A percentile compares a stretch with the other conserved stretches of the same genome.
phyloP scores from a whole-genome alignment of 306 rosid species.

The Malus sylvestris region DNA sequence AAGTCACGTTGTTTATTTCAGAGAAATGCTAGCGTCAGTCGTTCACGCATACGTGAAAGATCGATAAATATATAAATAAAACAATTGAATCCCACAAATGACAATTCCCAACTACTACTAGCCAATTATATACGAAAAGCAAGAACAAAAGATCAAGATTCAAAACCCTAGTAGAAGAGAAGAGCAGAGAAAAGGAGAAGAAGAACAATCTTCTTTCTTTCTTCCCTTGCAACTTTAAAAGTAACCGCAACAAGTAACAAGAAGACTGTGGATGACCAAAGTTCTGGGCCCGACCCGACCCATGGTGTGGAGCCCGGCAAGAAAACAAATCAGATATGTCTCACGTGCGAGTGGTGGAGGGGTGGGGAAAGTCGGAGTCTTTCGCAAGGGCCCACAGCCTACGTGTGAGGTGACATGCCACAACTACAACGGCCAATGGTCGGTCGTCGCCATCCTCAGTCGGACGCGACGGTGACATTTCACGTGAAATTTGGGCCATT shows the following conservation, averaged over 20 bases:
- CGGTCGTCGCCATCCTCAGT: slow-evolving; percentile 34
- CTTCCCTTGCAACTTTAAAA: not conserved
- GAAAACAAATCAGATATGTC: slow-evolving; percentile 26
- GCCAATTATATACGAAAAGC: not conserved
- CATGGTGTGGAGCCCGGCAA: slow-evolving; percentile 39
- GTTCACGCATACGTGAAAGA: not conserved
- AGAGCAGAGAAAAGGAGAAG: too few species aligned
- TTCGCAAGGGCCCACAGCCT: slow-evolving; percentile 23
- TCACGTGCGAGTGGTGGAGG: slow-evolving; percentile 50
- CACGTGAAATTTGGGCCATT: slow-evolving; percentile 43
- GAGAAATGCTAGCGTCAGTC: not conserved
- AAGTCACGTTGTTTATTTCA: not conserved
- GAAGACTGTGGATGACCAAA: slow-evolving; percentile 13
- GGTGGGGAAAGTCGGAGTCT: not conserved
- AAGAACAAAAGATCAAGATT: not conserved
- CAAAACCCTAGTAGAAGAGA: not conserved
- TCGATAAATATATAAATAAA: not conserved
- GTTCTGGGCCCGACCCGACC: slow-evolving; percentile 19
- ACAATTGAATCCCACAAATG: not conserved
- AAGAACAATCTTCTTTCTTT: not conserved
- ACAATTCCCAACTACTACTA: not conserved
- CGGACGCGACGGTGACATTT: slow-evolving; percentile 14
- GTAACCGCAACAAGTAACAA: not conserved
- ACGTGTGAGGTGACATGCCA: slow-evolving; percentile 40
- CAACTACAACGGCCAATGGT: slow-evolving; percentile 16